Evolutionary conservation across 2,329 filamentous ascomycete species (phyloP).

Genomic region (Fusarium circinatum): DNA sequence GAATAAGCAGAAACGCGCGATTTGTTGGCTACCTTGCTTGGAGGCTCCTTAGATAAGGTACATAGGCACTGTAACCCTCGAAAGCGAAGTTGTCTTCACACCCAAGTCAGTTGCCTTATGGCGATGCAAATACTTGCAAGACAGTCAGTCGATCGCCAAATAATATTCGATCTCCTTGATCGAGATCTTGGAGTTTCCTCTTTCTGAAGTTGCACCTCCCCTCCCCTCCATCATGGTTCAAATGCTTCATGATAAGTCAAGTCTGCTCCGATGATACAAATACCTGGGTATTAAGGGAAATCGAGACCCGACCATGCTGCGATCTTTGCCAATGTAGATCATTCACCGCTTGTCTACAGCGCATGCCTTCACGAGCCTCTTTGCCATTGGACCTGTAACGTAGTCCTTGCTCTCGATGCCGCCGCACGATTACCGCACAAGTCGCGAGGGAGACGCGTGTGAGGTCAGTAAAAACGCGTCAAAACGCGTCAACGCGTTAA

Average conservation of each 20-base stretch:
- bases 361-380: background rate
- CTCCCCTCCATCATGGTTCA: background rate
- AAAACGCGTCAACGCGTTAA: constrained; percentile 29
- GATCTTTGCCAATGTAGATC: background rate
- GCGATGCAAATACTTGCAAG: constrained; percentile 2
- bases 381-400: constrained; percentile 18
- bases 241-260: background rate
- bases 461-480: constrained; percentile 21
- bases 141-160: constrained; percentile 1
- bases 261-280: background rate
- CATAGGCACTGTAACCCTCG: background rate
- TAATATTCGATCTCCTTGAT: background rate
- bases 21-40: constrained; percentile 7
- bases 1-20: constrained; percentile 14
- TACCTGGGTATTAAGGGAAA: background rate
- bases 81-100: background rate
- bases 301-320: background rate
- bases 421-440: constrained; percentile 22
- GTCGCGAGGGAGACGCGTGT: constrained; percentile 27
- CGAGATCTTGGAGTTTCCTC: background rate
- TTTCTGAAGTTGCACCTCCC: background rate
- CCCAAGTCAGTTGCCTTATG: constrained; percentile 5
- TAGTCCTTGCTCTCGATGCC: constrained; percentile 11
- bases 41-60: background rate
- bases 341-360: constrained; percentile 11